Conservation (phyloP, 129 eudicot genomes). For the Escallonia herrerae region DNA sequence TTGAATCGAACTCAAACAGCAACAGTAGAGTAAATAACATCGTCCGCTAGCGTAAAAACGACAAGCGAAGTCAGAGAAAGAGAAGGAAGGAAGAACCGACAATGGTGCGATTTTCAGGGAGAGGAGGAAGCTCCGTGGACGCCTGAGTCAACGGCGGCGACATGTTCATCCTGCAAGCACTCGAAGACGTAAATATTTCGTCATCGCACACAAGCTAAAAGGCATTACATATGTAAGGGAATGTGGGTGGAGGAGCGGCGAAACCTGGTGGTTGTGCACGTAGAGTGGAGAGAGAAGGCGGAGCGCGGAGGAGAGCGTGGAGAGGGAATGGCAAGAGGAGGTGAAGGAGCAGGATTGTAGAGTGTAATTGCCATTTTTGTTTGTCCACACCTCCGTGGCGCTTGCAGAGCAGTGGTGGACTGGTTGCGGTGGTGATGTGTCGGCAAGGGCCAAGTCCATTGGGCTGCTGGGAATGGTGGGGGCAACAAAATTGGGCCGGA, state of each 20-base stretch:
- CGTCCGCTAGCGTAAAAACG: not conserved
- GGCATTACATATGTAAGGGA: not conserved
- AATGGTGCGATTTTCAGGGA: slow-evolving; percentile 48
- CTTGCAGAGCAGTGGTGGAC: no score
- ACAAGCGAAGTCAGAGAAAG: no score
- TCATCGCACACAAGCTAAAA: not conserved
- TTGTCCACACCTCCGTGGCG: no score
- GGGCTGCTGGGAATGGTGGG: no score
- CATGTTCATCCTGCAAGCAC: slow-evolving; percentile 33
- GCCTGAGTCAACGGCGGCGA: slow-evolving; percentile 27
- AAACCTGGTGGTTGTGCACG: not conserved
- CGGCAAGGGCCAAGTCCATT: no score
- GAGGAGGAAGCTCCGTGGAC: slow-evolving; percentile 22
- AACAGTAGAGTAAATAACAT: no score
- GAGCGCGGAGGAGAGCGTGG: not conserved
- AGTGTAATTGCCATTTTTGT: not conserved
- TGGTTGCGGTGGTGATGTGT: no score
- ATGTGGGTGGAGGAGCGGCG: not conserved
- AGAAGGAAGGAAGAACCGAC: slow-evolving; percentile 21
- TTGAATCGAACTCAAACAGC: not conserved
- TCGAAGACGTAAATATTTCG: slow-evolving; percentile 7
- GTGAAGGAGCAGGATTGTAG: not conserved
- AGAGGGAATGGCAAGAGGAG: not conserved
- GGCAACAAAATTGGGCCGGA: no score
- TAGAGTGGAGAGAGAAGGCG: slow-evolving; percentile 11